Percentiles rank a stretch among this genome's conserved stretches.
These are phyloP conservation scores for Hyaloscypha bicolor DNA, from an alignment of 495 filamentous ascomycete genomes.

Conservation along the genomic window DNA sequence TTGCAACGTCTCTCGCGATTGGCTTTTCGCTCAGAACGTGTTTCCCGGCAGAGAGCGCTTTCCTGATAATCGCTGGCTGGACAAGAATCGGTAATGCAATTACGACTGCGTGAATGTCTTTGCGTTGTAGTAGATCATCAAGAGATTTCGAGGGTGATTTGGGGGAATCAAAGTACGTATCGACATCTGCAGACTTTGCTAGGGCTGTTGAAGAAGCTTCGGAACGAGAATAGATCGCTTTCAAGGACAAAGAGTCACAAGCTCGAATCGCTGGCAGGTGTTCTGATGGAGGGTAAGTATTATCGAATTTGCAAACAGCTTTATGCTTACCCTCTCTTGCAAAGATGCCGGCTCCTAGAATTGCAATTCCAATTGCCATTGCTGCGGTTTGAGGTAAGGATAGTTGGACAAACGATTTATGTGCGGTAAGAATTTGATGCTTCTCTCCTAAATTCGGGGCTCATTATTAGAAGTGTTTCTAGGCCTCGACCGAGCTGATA, in stretches of 20 bases:
- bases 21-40: constrained; percentile 81
- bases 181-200: no score
- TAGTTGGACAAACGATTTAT: no score
- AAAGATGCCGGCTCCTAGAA: neutral
- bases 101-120: neutral
- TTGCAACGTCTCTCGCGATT: constrained; percentile 63
- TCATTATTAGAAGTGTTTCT: no score
- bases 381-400: no score
- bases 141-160: neutral
- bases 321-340: constrained; percentile 18
- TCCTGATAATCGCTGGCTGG: constrained; percentile 56
- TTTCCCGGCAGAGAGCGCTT: constrained; percentile 66
- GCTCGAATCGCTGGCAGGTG: neutral
- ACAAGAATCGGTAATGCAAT: constrained; percentile 22
- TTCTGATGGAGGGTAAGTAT: neutral
- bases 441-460: no score
- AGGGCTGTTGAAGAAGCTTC: neutral
- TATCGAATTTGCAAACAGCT: constrained; percentile 29
- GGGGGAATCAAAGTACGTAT: no score
- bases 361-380: constrained; percentile 5
- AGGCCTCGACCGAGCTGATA: no score
- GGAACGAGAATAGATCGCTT: neutral
- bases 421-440: no score
- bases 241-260: neutral
- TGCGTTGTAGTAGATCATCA: neutral